A percentile compares a stretch with the other conserved stretches of the same genome.
Conservation (phyloP, 352 stramenopile genomes). For the Phytopythium ostracodes region DNA sequence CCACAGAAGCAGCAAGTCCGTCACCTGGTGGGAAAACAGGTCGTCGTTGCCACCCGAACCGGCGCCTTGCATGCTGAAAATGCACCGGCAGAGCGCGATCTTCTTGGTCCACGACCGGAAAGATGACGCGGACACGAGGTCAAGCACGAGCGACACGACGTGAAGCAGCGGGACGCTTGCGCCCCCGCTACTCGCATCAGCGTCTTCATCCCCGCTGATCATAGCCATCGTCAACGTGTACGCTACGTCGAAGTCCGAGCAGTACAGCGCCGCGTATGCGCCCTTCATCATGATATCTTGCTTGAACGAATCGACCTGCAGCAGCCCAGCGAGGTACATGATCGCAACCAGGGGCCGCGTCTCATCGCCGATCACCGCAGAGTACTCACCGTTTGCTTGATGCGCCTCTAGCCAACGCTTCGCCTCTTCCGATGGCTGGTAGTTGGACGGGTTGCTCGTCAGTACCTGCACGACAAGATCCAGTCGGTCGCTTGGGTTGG, state of each 20-base stretch:
- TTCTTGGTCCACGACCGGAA: constrained; percentile 67
- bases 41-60: constrained; percentile 3
- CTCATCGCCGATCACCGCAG: constrained; percentile 3
- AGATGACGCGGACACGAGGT: constrained; percentile 56
- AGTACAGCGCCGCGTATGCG: constrained; percentile 64
- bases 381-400: constrained; percentile 9
- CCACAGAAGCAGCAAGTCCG: constrained; percentile 40
- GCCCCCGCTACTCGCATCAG: constrained; percentile 3
- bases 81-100: constrained; percentile 26
- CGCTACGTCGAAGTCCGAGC: constrained; percentile 58
- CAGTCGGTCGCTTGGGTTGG: constrained; percentile 21
- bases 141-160: constrained; percentile 59
- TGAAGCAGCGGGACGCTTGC: constrained; percentile 32
- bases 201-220: constrained; percentile 17
- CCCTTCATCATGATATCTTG: constrained; percentile 58
- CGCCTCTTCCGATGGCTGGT: constrained; percentile 38
- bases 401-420: constrained; percentile 37
- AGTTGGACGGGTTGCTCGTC: constrained; percentile 60
- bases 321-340: constrained; percentile 43
- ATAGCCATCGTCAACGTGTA: constrained; percentile 43
- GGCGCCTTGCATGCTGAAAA: constrained; percentile 26
- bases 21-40: constrained; percentile 49
- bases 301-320: constrained; percentile 35
- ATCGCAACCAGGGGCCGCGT: constrained; percentile 37
- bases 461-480: constrained; percentile 51